These are phyloP conservation scores for Alternaria hordeiaustralica DNA, from an alignment of 2,329 filamentous ascomycete species.

Conservation along the genomic window DNA sequence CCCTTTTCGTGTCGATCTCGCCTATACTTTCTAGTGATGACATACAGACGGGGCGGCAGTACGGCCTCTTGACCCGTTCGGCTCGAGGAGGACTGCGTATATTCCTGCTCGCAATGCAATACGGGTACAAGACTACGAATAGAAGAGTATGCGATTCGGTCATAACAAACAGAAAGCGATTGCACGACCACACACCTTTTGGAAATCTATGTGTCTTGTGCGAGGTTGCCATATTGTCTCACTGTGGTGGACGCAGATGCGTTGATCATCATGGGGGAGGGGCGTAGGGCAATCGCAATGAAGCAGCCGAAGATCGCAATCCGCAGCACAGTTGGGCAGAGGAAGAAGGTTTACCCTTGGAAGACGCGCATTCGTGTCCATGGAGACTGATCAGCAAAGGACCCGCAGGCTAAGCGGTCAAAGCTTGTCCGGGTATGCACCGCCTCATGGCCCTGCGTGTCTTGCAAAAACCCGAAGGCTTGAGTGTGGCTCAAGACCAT, in stretches of 20 bases:
- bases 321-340: neutral
- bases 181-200: neutral
- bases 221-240: neutral
- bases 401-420: conserved; percentile 15
- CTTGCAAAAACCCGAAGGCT: neutral
- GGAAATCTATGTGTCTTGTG: neutral
- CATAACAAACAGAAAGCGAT: neutral
- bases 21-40: neutral
- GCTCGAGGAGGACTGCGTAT: neutral
- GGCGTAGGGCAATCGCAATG: neutral
- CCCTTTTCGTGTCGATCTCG: neutral
- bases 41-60: neutral
- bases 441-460: conserved; percentile 26
- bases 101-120: neutral
- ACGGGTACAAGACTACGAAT: neutral
- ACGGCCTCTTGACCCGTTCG: neutral
- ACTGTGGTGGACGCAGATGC: neutral
- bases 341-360: neutral
- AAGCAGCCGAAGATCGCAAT: neutral
- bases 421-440: conserved; percentile 21
- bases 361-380: neutral
- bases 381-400: conserved; percentile 5
- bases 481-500: conserved; percentile 9
- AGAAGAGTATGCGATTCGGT: neutral
- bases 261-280: neutral